Percentiles rank a stretch among this genome's conserved stretches.
phyloP scores from a whole-genome alignment of 441 rosid genomes.

The Dalechampia spathulata region DNA sequence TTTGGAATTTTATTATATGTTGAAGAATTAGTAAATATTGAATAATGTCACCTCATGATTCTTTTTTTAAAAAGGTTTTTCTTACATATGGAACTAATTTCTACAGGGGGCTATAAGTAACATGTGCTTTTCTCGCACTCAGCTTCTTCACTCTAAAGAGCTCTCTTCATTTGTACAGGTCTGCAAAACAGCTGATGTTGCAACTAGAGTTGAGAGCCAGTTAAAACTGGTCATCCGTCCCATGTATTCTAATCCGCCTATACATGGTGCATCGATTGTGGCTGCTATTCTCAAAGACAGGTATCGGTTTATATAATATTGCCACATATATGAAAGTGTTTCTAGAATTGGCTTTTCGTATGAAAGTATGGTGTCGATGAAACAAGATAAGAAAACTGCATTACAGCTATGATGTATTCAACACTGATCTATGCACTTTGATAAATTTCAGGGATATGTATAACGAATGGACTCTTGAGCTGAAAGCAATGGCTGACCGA shows the following conservation, averaged over 20 bases:
- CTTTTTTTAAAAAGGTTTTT: too few relatives aligned
- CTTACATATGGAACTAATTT: too few relatives aligned
- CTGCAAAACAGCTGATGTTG: conserved; percentile 79
- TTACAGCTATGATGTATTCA: background rate
- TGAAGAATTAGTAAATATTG: background rate
- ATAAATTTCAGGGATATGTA: background rate
- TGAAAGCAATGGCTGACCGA: conserved; percentile 94
- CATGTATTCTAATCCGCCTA: conserved; percentile 92
- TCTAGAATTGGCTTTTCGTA: background rate
- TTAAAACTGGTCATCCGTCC: conserved; percentile 85
- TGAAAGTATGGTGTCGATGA: background rate
- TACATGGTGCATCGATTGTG: conserved; percentile 91
- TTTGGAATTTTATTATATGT: conserved; percentile 1
- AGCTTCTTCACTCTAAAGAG: background rate
- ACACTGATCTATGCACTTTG: background rate
- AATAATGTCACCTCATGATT: background rate
- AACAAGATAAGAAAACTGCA: background rate
- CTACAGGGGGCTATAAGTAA: background rate
- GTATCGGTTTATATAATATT: conserved; percentile 21
- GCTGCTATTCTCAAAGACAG: conserved; percentile 59
- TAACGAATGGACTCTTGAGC: conserved; percentile 66
- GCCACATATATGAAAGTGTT: background rate
- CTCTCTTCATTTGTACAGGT: conserved; percentile 34
- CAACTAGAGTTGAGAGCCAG: conserved; percentile 83
- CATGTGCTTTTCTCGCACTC: background rate